Evolutionary conservation across 768 basidiomycete genomes (phyloP).

Genomic region (Royoungia palumana): DNA sequence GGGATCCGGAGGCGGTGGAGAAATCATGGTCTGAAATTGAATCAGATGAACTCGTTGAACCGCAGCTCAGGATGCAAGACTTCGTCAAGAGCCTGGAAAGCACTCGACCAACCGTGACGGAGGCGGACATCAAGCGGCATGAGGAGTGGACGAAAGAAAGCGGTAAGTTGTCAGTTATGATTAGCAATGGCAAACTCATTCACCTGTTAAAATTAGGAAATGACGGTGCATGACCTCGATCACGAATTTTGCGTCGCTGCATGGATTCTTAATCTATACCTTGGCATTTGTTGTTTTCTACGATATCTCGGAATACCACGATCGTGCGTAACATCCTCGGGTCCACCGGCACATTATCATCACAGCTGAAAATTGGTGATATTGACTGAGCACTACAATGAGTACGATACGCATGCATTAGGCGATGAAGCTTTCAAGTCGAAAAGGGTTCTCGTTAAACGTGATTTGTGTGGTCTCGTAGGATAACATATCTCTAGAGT

Average conservation of each 20-base stretch:
- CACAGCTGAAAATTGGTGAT: slow-evolving; percentile 11
- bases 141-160: slow-evolving; percentile 84
- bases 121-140: slow-evolving; percentile 80
- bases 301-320: slow-evolving; percentile 11
- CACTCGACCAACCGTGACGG: slow-evolving; percentile 85
- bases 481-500: slow-evolving; percentile 23
- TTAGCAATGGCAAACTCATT: not conserved
- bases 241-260: not conserved
- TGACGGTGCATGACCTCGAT: slow-evolving; percentile 28
- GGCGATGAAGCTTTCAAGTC: not conserved
- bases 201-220: slow-evolving; percentile 19
- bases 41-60: slow-evolving; percentile 88
- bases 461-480: slow-evolving; percentile 2
- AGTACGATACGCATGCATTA: slow-evolving; percentile 19
- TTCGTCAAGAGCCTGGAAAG: slow-evolving; percentile 78
- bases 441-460: slow-evolving; percentile 4
- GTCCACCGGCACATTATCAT: not conserved
- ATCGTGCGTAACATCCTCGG: not conserved
- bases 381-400: slow-evolving; percentile 17
- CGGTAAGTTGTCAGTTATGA: slow-evolving; percentile 42
- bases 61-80: slow-evolving; percentile 70
- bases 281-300: slow-evolving; percentile 5
- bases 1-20: slow-evolving; percentile 80
- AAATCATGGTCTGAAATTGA: slow-evolving; percentile 87
- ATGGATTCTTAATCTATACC: slow-evolving; percentile 19